These are phyloP conservation scores for Earliella scabrosa DNA, from an alignment of 1,284 basidiomycete genomes.

Conservation along the genomic window DNA sequence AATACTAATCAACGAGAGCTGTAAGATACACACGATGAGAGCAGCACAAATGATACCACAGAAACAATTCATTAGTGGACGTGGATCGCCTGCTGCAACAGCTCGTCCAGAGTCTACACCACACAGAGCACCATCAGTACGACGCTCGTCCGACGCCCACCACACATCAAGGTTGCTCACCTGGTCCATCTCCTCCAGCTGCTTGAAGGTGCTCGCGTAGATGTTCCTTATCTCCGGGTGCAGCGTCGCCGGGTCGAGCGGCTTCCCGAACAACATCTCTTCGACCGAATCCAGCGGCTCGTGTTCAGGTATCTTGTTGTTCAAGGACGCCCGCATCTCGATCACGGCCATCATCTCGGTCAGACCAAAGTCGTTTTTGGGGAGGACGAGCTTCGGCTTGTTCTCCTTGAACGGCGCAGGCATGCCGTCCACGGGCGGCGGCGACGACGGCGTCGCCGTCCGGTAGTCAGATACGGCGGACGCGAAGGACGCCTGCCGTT, in stretches of 20 bases:
- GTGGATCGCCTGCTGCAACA: slow-evolving; percentile 22
- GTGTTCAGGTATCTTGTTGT: slow-evolving; percentile 38
- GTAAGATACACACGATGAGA: slow-evolving; percentile 13
- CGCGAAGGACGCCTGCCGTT: slow-evolving; percentile 63
- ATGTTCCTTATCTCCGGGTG: slow-evolving; percentile 77
- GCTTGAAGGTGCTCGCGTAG: slow-evolving; percentile 71
- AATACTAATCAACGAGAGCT: slow-evolving; percentile 15
- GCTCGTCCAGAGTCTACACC: slow-evolving; percentile 20
- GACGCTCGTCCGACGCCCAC: not conserved
- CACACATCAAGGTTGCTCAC: slow-evolving; percentile 41
- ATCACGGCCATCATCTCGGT: slow-evolving; percentile 85
- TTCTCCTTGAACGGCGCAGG: slow-evolving; percentile 9
- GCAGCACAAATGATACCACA: slow-evolving; percentile 11
- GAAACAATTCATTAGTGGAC: slow-evolving; percentile 12
- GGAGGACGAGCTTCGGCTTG: slow-evolving; percentile 48
- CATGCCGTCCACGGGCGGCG: slow-evolving; percentile 33
- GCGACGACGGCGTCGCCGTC: slow-evolving; percentile 43
- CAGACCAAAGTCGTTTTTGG: slow-evolving; percentile 85
- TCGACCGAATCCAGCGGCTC: slow-evolving; percentile 65
- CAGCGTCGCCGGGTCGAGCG: slow-evolving; percentile 62
- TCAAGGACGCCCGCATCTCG: slow-evolving; percentile 59
- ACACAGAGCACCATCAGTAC: not conserved
- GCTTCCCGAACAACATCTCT: slow-evolving; percentile 71
- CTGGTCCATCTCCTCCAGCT: slow-evolving; percentile 82
- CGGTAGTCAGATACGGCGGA: slow-evolving; percentile 72